Evolutionary conservation across 768 basidiomycete species (phyloP).

Genomic region (Trametes punicea): DNA sequence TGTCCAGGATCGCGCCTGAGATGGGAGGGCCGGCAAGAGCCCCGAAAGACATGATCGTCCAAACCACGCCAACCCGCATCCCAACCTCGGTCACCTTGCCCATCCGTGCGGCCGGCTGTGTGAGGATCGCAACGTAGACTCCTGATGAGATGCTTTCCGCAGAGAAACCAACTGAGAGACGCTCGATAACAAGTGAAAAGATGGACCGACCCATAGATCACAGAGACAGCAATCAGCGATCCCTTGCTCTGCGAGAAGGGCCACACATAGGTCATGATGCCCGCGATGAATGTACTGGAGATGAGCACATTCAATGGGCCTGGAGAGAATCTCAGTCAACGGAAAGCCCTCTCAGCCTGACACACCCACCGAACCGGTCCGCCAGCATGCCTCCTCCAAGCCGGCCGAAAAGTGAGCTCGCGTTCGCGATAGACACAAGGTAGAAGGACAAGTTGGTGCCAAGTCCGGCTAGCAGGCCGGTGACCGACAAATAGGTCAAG

Average conservation of each 20-base stretch:
- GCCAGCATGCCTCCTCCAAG: conserved; percentile 48
- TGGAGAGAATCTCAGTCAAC: conserved; percentile 21
- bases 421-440: conserved; percentile 64
- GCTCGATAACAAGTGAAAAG: too few relatives aligned
- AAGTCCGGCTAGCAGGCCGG: conserved; percentile 48
- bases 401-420: conserved; percentile 59
- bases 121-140: conserved; percentile 52
- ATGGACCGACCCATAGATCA: conserved; percentile 57
- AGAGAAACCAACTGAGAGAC: background rate
- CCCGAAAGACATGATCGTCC: conserved; percentile 57
- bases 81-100: conserved; percentile 61
- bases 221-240: conserved; percentile 47
- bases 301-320: conserved; percentile 68
- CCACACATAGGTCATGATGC: conserved; percentile 64
- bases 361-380: conserved; percentile 47
- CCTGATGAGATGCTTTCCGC: conserved; percentile 56
- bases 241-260: conserved; percentile 51
- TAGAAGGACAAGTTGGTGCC: conserved; percentile 53
- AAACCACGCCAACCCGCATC: conserved; percentile 58
- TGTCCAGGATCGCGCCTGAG: conserved; percentile 60
- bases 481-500: conserved; percentile 63
- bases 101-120: conserved; percentile 56
- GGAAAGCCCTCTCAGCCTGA: background rate
- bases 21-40: conserved; percentile 71
- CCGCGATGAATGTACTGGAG: conserved; percentile 54